Conservation (phyloP, 2,329 filamentous ascomycete genomes). For the Botrytis medusae region DNA sequence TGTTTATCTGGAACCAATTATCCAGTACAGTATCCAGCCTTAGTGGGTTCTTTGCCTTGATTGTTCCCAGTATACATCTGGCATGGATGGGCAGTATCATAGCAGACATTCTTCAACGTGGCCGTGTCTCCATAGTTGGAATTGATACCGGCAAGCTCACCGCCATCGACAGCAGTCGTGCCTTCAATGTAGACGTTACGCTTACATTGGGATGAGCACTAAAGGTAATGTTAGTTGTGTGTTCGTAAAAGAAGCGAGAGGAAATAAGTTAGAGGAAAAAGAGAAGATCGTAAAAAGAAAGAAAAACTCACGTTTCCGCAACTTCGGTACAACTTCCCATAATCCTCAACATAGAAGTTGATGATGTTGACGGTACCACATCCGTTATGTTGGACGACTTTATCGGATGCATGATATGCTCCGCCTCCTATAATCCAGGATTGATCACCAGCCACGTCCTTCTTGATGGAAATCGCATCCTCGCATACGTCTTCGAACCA, state of each 20-base stretch:
- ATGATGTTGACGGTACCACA: slow-evolving; percentile 2
- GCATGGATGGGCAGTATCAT: neutral
- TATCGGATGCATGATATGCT: neutral
- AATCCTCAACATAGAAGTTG: slow-evolving; percentile 2
- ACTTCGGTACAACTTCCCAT: neutral
- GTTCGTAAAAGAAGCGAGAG: too few species aligned
- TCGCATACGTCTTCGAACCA: slow-evolving; percentile 10
- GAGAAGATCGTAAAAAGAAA: neutral
- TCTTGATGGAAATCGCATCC: neutral
- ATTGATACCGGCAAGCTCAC: neutral
- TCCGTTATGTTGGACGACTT: slow-evolving; percentile 3
- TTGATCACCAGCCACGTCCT: neutral
- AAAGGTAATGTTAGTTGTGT: neutral
- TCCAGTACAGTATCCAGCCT: neutral
- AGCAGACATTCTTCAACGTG: neutral
- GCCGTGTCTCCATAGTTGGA: slow-evolving; percentile 1
- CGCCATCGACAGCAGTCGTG: neutral
- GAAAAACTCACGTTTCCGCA: neutral
- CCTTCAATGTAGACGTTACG: neutral
- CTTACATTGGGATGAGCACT: slow-evolving; percentile 7
- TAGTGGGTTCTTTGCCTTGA: neutral
- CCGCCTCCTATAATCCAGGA: neutral
- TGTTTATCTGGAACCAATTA: neutral
- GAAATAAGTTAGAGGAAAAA: too few species aligned
- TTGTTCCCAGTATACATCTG: neutral